Evolutionary conservation across 306 rosid species (phyloP), one percentile per base, ranked within the genome.

Genomic region (Geum urbanum): DNA sequence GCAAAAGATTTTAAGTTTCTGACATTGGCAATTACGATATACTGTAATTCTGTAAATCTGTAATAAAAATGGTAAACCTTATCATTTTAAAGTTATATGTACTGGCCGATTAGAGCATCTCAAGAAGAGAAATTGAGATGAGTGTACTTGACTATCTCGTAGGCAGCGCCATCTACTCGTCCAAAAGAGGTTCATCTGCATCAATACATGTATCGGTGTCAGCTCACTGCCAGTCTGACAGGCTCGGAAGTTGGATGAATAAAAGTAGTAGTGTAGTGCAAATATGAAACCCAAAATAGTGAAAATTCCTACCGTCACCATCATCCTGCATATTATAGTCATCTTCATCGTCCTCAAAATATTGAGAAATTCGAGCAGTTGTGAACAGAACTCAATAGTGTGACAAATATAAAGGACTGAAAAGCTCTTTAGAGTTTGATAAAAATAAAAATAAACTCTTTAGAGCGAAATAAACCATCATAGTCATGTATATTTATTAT

Each of bases 331-430:
- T 44, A 65, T 65, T 70, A 16, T 41, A 70, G 2, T 70, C 74
- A 44, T 69, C 73, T 1, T 55, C 73, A 9, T 69, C 73, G 5
- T 69, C 73, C 11, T 70, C 73, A 44, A 70, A 44, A 14, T 70
- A 53, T 43, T 5, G 1, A 41, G 16, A 7, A 67, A 67, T 48
- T n/a, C 27, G 0, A 67, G 41, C 32, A 9, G 43, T 9, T 37
- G 49, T 32, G 13, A 67, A 51, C 47, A 18, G 11, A 37, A 39
- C 48, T 24, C 16, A 55, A 55, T 15, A n/a, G 49, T 18, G n/a
- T 67, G 16, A 47, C 16, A 15, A 5, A 1, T 44, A 53, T 20
- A 37, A 55, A 70, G 32, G 5, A 40, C 11, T 7, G 41, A 7
- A 27, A 40, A 53, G 15, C 50, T 32, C 37, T 32, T 44, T 2